These are phyloP conservation scores for Sporisorium scitamineum DNA, from an alignment of 1,284 basidiomycete species.

Conservation along the genomic window DNA sequence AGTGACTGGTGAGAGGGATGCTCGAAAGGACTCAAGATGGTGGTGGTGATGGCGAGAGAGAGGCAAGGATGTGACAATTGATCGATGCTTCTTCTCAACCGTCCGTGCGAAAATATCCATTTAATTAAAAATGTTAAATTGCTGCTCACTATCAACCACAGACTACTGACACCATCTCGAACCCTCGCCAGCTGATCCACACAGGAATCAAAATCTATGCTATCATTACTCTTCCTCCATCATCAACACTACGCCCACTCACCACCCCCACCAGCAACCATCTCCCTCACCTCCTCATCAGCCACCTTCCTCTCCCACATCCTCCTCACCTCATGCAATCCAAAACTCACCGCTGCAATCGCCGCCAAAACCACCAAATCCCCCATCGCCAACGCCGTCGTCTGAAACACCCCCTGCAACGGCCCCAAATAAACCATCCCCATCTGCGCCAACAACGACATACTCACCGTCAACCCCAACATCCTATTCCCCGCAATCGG, in stretches of 20 bases:
- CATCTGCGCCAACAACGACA: slow-evolving; percentile 85
- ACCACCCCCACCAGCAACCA: not conserved
- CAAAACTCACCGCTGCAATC: slow-evolving; percentile 79
- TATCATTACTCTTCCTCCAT: not conserved
- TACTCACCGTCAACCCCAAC: slow-evolving; percentile 85
- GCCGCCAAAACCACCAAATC: slow-evolving; percentile 81
- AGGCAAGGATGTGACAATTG: not conserved
- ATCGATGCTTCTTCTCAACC: slow-evolving; percentile 10
- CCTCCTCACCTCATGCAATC: slow-evolving; percentile 83
- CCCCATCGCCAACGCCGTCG: slow-evolving; percentile 78
- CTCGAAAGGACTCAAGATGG: not conserved
- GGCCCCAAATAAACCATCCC: slow-evolving; percentile 88
- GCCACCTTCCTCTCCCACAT: slow-evolving; percentile 75
- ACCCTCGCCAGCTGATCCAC: not conserved
- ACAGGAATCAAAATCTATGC: not conserved
- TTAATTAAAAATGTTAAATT: not conserved
- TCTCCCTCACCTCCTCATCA: slow-evolving; percentile 26
- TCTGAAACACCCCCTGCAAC: slow-evolving; percentile 93
- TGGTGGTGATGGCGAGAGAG: not conserved
- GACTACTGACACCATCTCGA: slow-evolving; percentile 2
- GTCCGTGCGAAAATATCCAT: slow-evolving; percentile 6
- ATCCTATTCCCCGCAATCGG: slow-evolving; percentile 77
- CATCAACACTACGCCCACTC: slow-evolving; percentile 40
- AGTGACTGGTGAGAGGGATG: not conserved
- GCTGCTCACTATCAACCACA: slow-evolving; percentile 1